Evolutionary conservation across 176 grass and related monocot genomes (phyloP).

Genomic region (Aegilops bicornis): DNA sequence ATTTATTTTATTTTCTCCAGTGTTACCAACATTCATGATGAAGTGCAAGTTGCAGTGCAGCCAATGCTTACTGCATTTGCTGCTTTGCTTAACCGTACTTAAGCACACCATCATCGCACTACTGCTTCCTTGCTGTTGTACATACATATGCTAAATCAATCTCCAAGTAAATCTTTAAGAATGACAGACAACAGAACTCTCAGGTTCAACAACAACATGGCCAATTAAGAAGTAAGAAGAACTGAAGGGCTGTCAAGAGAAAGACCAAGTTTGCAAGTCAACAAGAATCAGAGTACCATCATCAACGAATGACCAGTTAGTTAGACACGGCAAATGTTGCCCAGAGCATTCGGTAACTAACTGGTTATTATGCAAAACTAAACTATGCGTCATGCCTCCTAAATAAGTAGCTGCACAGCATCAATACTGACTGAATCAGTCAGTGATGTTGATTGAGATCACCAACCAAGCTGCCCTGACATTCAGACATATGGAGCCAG

Average conservation of each 20-base stretch:
- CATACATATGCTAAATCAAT: background rate
- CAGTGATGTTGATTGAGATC: slow-evolving; percentile 30
- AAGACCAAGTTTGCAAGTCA: no score
- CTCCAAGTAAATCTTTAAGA: no score
- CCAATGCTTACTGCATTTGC: background rate
- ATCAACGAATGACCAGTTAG: background rate
- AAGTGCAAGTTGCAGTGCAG: background rate
- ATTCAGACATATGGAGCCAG: slow-evolving; percentile 31
- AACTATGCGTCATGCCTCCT: background rate
- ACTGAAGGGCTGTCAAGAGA: no score
- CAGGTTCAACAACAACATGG: no score
- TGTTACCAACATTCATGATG: no score
- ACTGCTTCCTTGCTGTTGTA: background rate
- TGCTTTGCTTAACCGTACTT: background rate
- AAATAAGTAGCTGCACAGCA: background rate
- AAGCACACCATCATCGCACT: background rate
- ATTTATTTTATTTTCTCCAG: no score
- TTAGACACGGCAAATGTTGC: background rate
- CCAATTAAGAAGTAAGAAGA: no score
- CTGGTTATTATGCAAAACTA: background rate
- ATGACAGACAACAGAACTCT: no score
- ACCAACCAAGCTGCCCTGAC: slow-evolving; percentile 5
- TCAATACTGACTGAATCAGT: background rate
- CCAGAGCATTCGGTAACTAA: background rate
- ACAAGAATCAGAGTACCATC: slow-evolving; percentile 9